phyloP scores from a whole-genome alignment of 2,329 filamentous ascomycete genomes.

The Chaetomium globosum region DNA sequence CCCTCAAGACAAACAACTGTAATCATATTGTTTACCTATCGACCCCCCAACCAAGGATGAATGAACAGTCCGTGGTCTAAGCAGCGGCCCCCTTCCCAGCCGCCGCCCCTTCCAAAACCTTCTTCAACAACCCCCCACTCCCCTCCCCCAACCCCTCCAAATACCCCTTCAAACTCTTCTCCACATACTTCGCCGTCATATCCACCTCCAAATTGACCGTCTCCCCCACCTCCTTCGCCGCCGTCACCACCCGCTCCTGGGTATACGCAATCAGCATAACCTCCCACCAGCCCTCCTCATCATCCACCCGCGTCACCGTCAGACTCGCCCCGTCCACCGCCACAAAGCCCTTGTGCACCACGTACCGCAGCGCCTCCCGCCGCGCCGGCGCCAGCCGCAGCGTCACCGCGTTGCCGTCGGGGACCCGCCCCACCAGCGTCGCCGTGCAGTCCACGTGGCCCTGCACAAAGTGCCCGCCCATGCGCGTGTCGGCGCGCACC shows the following conservation, averaged over 20 bases:
- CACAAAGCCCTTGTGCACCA: conserved; percentile 96
- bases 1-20: not conserved
- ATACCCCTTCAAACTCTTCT: conserved; percentile 86
- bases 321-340: conserved; percentile 92
- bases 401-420: conserved; percentile 88
- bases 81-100: conserved; percentile 54
- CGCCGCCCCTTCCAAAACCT: conserved; percentile 64
- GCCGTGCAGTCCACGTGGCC: conserved; percentile 94
- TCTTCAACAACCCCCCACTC: conserved; percentile 62
- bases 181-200: conserved; percentile 80
- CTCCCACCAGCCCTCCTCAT: conserved; percentile 81
- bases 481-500: conserved; percentile 85
- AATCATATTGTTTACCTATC: not conserved
- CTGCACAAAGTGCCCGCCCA: conserved; percentile 98
- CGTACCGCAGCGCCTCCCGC: conserved; percentile 72
- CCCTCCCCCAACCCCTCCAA: conserved; percentile 58
- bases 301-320: conserved; percentile 85
- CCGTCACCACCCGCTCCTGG: conserved; percentile 85
- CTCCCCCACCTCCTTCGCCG: conserved; percentile 75
- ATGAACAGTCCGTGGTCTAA: not conserved
- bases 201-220: conserved; percentile 92
- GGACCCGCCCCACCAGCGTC: conserved; percentile 68
- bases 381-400: conserved; percentile 78
- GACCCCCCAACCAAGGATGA: not conserved
- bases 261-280: conserved; percentile 98